Base-by-base conservation (phyloP, 2,329 filamentous ascomycete species). In the Microdochium trichocladiopsis region DNA sequence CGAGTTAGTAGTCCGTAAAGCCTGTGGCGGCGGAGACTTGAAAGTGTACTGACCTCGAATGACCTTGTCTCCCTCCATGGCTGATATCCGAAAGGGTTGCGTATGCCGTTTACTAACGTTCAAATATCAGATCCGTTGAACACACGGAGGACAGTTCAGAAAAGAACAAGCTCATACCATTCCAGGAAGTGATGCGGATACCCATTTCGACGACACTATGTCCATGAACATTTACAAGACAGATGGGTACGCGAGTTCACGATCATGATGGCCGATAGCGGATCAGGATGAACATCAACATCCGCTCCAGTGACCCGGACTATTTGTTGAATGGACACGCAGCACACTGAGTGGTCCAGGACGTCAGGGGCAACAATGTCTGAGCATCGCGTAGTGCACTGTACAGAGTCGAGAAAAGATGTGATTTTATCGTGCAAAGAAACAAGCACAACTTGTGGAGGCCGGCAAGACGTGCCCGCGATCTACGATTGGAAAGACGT, bases 181-280 rank as follows among this genome's bases (percentile, higher is more conserved):
- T 93, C 88, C 88, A 93, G 14, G 87, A 89, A 2, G 89, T 94
- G 61, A 96, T 90, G 55, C 90, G 84, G 57, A 95, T 74, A 16
- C 77, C 79, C 87, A 91, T 91, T 21, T 62, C 77, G 54, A 49
- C 25, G 37, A 28, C 41, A 25, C 47, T 43, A 48, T 25, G n/a
- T 47, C 14, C 21, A 18, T 50, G 11, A 50, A 48, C 14, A n/a
- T n/a, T 48, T 41, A 37, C 25, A 21, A 41, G 22, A 28, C 49
- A 24, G n/a, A 16, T 18, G 23, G 23, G 25, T 48, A 28, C 18
- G 28, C 24, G 52, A 52, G 50, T 24, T 45, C 23, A 25, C n/a
- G 6, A 25, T 45, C 49, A 28, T 50, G 25, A 3, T 25, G 12
- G 36, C 22, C 49, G 6, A 22, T 31, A 31, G 28, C 8, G 28